These are phyloP conservation scores for Trichoderma asperellum DNA, from an alignment of 2,329 filamentous ascomycete genomes.

Conservation along the genomic window DNA sequence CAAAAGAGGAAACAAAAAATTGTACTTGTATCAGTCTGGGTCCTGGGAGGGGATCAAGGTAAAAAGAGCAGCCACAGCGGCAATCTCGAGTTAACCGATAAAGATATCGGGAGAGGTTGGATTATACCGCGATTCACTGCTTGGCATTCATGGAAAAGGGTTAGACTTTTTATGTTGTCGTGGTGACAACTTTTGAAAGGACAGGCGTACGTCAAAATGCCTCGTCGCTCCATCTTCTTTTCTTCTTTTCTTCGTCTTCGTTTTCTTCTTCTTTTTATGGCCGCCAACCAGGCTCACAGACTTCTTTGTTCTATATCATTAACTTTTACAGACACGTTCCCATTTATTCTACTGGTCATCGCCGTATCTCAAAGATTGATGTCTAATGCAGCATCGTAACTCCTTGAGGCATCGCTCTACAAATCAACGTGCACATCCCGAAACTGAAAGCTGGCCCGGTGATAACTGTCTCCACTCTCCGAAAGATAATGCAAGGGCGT, in stretches of 20 bases:
- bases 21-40: not conserved
- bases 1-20: not conserved
- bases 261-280: not conserved
- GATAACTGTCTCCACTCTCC: not conserved
- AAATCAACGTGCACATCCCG: not conserved
- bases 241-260: not conserved
- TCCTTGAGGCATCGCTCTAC: not conserved
- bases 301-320: not conserved
- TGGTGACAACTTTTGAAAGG: not conserved
- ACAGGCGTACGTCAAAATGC: not conserved
- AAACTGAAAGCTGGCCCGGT: not conserved
- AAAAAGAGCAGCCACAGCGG: not conserved
- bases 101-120: not conserved
- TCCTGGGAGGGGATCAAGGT: not conserved
- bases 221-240: not conserved
- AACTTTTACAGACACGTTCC: not conserved
- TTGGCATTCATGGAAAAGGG: not conserved
- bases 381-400: not conserved
- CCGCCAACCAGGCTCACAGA: not conserved
- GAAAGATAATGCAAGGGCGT: constrained; percentile 13
- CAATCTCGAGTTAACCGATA: not conserved
- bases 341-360: not conserved
- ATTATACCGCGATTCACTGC: not conserved
- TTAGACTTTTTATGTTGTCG: not conserved
- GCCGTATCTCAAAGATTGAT: not conserved